Percentiles rank a stretch among this genome's conserved stretches.
These are phyloP conservation scores for Lagenaria siceraria DNA, from an alignment of 306 rosid genomes.

Conservation along the genomic window DNA sequence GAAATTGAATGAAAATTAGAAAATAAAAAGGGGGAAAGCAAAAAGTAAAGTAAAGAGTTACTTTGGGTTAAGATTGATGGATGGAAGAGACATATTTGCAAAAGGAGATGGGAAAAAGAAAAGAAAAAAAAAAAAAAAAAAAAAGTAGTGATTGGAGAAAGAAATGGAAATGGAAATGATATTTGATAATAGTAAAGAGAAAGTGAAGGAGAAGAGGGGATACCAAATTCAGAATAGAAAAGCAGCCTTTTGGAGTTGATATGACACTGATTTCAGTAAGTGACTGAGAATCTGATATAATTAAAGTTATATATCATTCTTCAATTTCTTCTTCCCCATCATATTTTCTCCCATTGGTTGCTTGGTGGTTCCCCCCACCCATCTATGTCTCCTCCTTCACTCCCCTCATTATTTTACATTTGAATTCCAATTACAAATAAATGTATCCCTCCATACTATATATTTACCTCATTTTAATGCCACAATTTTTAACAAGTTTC, in stretches of 20 bases:
- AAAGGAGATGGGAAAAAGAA: neutral
- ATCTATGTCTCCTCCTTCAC: neutral
- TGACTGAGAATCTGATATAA: slow-evolving; percentile 6
- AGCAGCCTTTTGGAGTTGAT: neutral
- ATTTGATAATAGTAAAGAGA: slow-evolving; percentile 5
- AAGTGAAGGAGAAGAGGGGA: neutral
- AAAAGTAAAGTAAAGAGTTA: neutral
- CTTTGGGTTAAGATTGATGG: neutral
- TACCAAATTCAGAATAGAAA: neutral
- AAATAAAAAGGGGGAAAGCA: neutral
- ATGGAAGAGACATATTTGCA: neutral
- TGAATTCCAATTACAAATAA: neutral
- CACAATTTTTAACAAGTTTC: too few species aligned
- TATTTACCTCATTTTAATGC: neutral
- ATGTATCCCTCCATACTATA: too few species aligned
- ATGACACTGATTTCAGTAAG: slow-evolving; percentile 10
- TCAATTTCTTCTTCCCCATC: slow-evolving; percentile 2
- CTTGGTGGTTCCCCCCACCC: slow-evolving; percentile 12
- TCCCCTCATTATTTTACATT: slow-evolving; percentile 3
- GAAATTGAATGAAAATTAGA: neutral
- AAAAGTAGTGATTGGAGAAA: neutral
- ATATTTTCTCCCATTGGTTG: slow-evolving; percentile 6
- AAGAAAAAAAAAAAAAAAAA: neutral
- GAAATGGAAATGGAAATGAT: neutral
- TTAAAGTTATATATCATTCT: neutral